These are phyloP conservation scores for Naegleria fowleri DNA, from an alignment of 208 protist genomes.

Conservation along the genomic window DNA sequence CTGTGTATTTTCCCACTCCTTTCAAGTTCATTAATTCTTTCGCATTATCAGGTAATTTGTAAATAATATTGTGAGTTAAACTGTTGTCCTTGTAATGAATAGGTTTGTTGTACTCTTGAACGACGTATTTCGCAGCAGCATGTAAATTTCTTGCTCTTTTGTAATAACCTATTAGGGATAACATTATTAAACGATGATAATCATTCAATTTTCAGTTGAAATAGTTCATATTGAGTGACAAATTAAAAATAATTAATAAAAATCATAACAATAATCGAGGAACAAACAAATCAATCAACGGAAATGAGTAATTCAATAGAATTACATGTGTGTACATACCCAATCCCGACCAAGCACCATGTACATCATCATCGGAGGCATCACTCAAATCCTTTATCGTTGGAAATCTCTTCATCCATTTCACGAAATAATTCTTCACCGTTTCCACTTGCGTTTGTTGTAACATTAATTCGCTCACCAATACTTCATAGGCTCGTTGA, in stretches of 20 bases:
- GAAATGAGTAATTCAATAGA: not conserved
- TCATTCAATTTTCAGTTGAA: too few relatives aligned
- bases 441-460: slow-evolving; percentile 86
- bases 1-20: slow-evolving; percentile 80
- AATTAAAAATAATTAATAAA: too few relatives aligned
- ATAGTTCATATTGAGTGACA: too few relatives aligned
- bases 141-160: slow-evolving; percentile 69
- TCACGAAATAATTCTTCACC: slow-evolving; percentile 72
- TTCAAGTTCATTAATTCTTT: slow-evolving; percentile 63
- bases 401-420: slow-evolving; percentile 78
- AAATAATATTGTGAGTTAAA: not conserved
- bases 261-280: too few relatives aligned
- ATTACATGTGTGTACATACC: slow-evolving; percentile 38
- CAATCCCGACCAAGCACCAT: slow-evolving; percentile 73
- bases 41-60: slow-evolving; percentile 29
- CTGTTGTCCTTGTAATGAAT: not conserved
- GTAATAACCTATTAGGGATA: slow-evolving; percentile 61
- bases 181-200: too few relatives aligned
- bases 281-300: not conserved
- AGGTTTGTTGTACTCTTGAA: slow-evolving; percentile 39
- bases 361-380: slow-evolving; percentile 71
- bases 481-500: slow-evolving; percentile 66
- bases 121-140: slow-evolving; percentile 71
- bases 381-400: slow-evolving; percentile 62
- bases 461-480: slow-evolving; percentile 88